These are phyloP conservation scores for Allium fistulosum DNA, from an alignment of 106 monocot species.

Conservation along the genomic window DNA sequence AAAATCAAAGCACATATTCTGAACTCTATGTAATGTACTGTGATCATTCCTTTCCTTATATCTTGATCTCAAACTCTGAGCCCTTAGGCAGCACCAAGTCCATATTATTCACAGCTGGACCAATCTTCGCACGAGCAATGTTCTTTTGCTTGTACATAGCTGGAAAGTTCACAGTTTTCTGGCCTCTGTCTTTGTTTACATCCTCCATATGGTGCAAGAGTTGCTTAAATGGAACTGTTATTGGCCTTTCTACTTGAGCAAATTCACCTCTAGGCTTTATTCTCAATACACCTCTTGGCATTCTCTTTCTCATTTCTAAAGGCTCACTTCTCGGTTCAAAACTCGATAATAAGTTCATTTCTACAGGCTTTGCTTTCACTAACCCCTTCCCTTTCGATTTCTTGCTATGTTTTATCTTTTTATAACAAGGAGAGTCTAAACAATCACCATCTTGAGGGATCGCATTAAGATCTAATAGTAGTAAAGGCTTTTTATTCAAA, in stretches of 20 bases:
- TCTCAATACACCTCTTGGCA: constrained; percentile 73
- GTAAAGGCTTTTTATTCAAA: constrained; percentile 52
- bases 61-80: too few species aligned
- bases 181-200: too few species aligned
- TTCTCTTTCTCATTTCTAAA: constrained; percentile 11
- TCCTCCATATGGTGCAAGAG: too few species aligned
- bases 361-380: constrained; percentile 35
- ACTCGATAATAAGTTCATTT: constrained; percentile 19
- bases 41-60: too few species aligned
- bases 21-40: too few species aligned
- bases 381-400: constrained; percentile 5
- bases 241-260: constrained; percentile 3
- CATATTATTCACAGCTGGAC: too few species aligned
- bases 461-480: constrained; percentile 68
- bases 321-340: constrained; percentile 13
- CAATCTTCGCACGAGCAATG: too few species aligned
- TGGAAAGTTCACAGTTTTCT: too few species aligned
- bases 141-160: too few species aligned
- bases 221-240: not conserved
- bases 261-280: constrained; percentile 20
- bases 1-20: too few species aligned
- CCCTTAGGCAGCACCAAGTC: too few species aligned
- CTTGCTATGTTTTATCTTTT: constrained; percentile 8
- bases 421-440: constrained; percentile 20
- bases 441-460: constrained; percentile 44